Base-by-base conservation (phyloP, 202 grass and related monocot genomes). In the Schoenoplectus tabernaemontani region DNA sequence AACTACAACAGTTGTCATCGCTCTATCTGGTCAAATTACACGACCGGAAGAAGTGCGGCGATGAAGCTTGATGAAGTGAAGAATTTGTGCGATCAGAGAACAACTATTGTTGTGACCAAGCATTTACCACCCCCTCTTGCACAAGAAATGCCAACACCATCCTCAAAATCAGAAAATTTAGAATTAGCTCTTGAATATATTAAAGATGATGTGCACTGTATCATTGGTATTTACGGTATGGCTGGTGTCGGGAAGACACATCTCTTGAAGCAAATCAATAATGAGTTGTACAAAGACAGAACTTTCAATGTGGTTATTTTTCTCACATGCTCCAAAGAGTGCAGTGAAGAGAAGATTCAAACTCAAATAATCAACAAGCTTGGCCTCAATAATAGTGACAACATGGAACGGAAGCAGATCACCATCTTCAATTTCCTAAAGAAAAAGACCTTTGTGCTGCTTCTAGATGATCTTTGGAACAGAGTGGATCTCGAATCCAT, bases 401-500 rank as follows among this genome's bases (percentile, higher is more conserved):
- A 81, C 41, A 86, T 88, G 71, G 81, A 86, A 79, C 78, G 60
- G 53, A 82, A 90, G 77, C 77, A 83, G 15, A 83, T 56, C 0
- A 80, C 19, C 0, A 90, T 93, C 43, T 83, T 85, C 13, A 26
- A 85, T 36, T 89, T 83, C 77, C 77, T 93, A 0, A 78, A 71
- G 56, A 42, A 86, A 67, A 88, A 80, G 59, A 90, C 59, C 58
- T 93, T 93, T 58, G 66, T 90, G 23, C 71, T 93, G 1, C 81
- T 93, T 33, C 71, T 93, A 59, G 91, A 93, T 50, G 84, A 82
- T 69, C 81, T 90, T 12, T 86, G 78, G 67, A 83, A 79, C 16
- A 62, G 81, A 2, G 39, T 85, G 1, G 88, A 93, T 84, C 62
- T 90, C 30, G 78, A 83, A 61, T 77, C 77, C 46, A 53, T 93